Conservation (phyloP, 805 yeast genomes). For the Ogataea methanolica region DNA sequence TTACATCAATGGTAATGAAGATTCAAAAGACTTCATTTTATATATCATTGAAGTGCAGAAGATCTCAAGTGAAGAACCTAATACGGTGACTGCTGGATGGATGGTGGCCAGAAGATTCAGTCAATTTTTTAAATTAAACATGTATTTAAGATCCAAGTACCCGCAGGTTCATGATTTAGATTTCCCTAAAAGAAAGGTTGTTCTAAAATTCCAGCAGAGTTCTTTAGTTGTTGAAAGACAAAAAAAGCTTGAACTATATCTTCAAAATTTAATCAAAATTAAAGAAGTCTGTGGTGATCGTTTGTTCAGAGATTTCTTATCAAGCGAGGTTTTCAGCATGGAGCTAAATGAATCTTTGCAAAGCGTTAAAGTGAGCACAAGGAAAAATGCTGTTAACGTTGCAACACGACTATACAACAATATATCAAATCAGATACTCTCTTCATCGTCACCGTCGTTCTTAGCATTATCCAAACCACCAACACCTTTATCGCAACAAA, state of each 20-base stretch:
- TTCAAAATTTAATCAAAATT: slow-evolving; percentile 50
- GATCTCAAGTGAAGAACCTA: slow-evolving; percentile 23
- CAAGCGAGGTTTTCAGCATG: slow-evolving; percentile 56
- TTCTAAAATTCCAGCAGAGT: slow-evolving; percentile 66
- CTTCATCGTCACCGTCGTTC: slow-evolving; percentile 3
- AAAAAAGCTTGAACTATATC: slow-evolving; percentile 54
- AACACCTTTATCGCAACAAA: background rate
- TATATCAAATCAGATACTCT: slow-evolving; percentile 22
- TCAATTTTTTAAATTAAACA: slow-evolving; percentile 72
- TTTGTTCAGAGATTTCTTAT: slow-evolving; percentile 70
- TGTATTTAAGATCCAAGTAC: slow-evolving; percentile 51
- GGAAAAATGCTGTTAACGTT: slow-evolving; percentile 17
- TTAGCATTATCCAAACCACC: background rate
- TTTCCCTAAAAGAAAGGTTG: slow-evolving; percentile 59
- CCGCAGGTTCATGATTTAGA: slow-evolving; percentile 44
- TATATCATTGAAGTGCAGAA: slow-evolving; percentile 77
- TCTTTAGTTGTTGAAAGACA: slow-evolving; percentile 63
- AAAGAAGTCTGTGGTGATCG: slow-evolving; percentile 72
- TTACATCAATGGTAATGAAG: slow-evolving; percentile 51
- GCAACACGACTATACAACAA: slow-evolving; percentile 31
- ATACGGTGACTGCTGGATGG: slow-evolving; percentile 68
- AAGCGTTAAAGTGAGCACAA: slow-evolving; percentile 6
- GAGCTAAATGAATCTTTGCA: slow-evolving; percentile 14
- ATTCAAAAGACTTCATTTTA: slow-evolving; percentile 56
- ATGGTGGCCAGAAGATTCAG: slow-evolving; percentile 84